Evolutionary conservation across 139 green algal genomes (phyloP).

Genomic region (Zygnema circumcarinatum): DNA sequence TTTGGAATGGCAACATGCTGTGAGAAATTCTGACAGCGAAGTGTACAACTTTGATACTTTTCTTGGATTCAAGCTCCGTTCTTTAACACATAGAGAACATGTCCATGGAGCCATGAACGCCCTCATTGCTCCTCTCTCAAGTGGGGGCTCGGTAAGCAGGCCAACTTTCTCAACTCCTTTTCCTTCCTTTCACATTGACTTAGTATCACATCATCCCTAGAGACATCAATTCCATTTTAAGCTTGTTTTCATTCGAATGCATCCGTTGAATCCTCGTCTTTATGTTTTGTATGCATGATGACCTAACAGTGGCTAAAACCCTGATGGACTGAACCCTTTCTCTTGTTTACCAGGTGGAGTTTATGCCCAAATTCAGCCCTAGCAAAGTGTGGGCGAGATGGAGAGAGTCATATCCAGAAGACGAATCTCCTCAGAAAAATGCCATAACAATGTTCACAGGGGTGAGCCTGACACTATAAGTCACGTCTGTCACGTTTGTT

Average conservation of each 20-base stretch:
- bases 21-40: background rate
- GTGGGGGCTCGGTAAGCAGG: conserved; percentile 72
- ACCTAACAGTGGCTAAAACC: too few relatives aligned
- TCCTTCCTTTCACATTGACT: too few relatives aligned
- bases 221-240: too few relatives aligned
- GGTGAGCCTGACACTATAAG: too few relatives aligned
- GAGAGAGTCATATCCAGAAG: conserved; percentile 18
- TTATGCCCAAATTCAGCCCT: conserved; percentile 78
- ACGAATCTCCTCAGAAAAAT: background rate
- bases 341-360: background rate
- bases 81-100: conserved; percentile 58
- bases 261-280: too few relatives aligned
- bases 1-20: background rate
- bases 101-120: conserved; percentile 95
- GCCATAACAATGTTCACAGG: conserved; percentile 88
- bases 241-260: too few relatives aligned
- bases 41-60: background rate
- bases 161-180: too few relatives aligned
- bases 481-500: too few relatives aligned
- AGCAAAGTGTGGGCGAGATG: conserved; percentile 48
- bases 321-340: too few relatives aligned
- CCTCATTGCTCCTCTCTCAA: conserved; percentile 76
- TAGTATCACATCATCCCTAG: too few relatives aligned
- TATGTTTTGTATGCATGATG: too few relatives aligned
- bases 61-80: background rate